Conservation (phyloP, 1,284 basidiomycete species). For the Cutaneotrichosporon dermatis region DNA sequence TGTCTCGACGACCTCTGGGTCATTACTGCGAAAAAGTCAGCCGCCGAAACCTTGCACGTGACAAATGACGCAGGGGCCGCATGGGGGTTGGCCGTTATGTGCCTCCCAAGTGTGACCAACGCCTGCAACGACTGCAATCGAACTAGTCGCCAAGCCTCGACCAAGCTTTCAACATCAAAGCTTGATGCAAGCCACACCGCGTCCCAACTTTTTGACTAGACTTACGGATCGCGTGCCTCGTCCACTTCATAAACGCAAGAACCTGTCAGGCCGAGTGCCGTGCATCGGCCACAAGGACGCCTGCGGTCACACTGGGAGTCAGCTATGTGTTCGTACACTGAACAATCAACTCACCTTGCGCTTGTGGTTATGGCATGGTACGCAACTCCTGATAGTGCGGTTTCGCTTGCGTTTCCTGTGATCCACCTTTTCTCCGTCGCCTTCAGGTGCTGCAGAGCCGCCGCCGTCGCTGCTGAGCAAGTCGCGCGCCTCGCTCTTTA, state of each 20-base stretch:
- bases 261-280: slow-evolving; percentile 66
- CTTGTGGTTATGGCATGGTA: slow-evolving; percentile 89
- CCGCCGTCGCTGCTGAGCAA: no score
- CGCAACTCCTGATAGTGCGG: slow-evolving; percentile 78
- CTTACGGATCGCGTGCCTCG: slow-evolving; percentile 72
- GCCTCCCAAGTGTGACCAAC: no score
- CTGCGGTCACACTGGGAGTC: slow-evolving; percentile 45
- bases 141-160: no score
- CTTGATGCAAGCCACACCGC: no score
- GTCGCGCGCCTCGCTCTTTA: neutral
- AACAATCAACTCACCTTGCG: slow-evolving; percentile 61
- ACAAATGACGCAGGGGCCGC: no score
- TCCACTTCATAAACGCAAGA: slow-evolving; percentile 89
- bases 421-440: slow-evolving; percentile 46
- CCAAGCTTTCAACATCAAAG: no score
- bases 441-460: neutral
- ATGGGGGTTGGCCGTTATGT: no score
- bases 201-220: slow-evolving; percentile 6
- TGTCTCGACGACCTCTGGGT: slow-evolving; percentile 74
- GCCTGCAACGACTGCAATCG: no score
- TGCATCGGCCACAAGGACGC: slow-evolving; percentile 75
- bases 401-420: slow-evolving; percentile 66
- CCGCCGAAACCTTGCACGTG: no score
- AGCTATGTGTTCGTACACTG: neutral
- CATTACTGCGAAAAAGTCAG: slow-evolving; percentile 54